Evolutionary conservation across 202 grass and related monocot genomes (phyloP).

Genomic region (Dendrocalamus latiflorus): DNA sequence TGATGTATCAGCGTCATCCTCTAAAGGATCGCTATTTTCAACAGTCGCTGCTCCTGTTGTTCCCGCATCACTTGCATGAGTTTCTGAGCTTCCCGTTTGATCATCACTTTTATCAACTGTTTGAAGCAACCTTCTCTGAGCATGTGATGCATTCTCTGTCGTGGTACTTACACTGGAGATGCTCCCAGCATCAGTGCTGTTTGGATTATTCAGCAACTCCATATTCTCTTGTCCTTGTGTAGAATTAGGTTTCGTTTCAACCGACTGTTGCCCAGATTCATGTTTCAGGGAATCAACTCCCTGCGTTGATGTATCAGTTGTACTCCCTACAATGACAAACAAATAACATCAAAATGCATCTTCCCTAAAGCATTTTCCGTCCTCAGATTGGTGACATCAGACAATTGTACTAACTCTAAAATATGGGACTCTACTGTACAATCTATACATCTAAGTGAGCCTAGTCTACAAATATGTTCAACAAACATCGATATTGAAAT

Average conservation of each 20-base stretch:
- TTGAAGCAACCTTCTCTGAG: slow-evolving; percentile 77
- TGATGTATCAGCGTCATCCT: too few relatives aligned
- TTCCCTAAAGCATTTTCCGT: background rate
- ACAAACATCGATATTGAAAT: background rate
- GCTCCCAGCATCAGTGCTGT: slow-evolving; percentile 19
- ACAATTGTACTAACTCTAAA: slow-evolving; percentile 3
- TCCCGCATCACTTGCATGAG: slow-evolving; percentile 20
- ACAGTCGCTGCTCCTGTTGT: slow-evolving; percentile 35
- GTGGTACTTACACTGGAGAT: slow-evolving; percentile 24
- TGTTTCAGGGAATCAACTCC: too few relatives aligned
- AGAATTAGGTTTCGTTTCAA: too few relatives aligned
- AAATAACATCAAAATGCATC: slow-evolving; percentile 19
- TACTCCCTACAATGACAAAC: too few relatives aligned
- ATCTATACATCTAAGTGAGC: background rate
- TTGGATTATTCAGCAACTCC: slow-evolving; percentile 26
- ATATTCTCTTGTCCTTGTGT: slow-evolving; percentile 30
- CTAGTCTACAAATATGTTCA: background rate
- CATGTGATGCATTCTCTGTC: slow-evolving; percentile 42
- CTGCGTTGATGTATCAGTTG: too few relatives aligned
- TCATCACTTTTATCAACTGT: slow-evolving; percentile 40
- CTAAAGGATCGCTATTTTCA: too few relatives aligned
- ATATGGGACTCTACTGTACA: background rate
- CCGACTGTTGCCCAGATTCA: too few relatives aligned
- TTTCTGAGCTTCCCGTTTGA: slow-evolving; percentile 44
- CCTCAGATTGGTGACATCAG: background rate